These are phyloP conservation scores for Pleurotus tuoliensis DNA, from an alignment of 768 basidiomycete genomes.

Conservation along the genomic window DNA sequence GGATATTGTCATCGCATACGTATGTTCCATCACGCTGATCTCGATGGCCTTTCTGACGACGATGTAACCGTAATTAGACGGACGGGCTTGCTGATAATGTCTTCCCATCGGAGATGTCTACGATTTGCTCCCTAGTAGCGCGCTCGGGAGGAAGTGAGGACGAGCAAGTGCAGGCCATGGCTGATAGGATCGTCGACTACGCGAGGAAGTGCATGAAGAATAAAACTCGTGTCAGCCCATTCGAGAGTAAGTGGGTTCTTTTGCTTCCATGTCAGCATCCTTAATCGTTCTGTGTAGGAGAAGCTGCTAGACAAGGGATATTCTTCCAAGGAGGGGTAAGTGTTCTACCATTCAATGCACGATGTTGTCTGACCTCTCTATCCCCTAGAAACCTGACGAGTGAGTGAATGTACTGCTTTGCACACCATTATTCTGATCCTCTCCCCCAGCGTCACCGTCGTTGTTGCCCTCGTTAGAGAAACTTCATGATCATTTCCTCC, in stretches of 20 bases:
- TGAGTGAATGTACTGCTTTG: conserved; percentile 32
- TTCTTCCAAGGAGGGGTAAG: conserved; percentile 71
- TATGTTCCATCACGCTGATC: conserved; percentile 16
- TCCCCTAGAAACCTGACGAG: conserved; percentile 74
- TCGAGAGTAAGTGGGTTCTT: conserved; percentile 50
- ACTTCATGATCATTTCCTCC: conserved; percentile 29
- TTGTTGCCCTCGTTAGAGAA: conserved; percentile 67
- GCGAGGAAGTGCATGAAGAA: conserved; percentile 68
- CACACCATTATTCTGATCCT: conserved; percentile 9
- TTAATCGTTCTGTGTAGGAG: conserved; percentile 30
- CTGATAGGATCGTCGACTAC: conserved; percentile 69
- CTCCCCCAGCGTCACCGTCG: conserved; percentile 57
- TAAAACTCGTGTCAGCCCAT: conserved; percentile 63
- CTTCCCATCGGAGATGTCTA: conserved; percentile 67
- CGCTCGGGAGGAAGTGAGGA: conserved; percentile 55
- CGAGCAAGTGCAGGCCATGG: conserved; percentile 62
- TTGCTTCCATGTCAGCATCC: not conserved
- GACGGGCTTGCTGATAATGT: conserved; percentile 57
- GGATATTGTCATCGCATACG: conserved; percentile 50
- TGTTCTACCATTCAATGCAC: conserved; percentile 15
- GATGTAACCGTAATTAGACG: conserved; percentile 28
- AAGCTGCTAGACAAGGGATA: conserved; percentile 63
- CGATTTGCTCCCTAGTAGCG: conserved; percentile 65
- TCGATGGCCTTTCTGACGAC: conserved; percentile 22
- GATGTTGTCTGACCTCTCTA: not conserved